Conservation (phyloP, 176 grass and related monocot genomes). For the Guadua angustifolia region DNA sequence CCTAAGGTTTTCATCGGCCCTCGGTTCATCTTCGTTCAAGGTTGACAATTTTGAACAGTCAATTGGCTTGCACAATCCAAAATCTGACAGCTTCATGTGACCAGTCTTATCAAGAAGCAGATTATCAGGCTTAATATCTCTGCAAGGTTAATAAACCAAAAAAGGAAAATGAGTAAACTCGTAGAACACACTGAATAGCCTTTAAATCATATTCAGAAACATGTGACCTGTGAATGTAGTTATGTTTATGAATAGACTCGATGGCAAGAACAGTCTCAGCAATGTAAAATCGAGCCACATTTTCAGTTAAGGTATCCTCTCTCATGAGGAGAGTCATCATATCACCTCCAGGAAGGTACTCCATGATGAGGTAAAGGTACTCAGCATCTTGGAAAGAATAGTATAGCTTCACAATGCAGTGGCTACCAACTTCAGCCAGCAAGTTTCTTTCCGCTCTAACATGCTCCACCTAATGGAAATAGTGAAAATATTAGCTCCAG, state of each 20-base stretch:
- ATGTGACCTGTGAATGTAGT: constrained; percentile 81
- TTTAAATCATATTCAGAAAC: constrained; percentile 28
- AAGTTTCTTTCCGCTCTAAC: constrained; percentile 99
- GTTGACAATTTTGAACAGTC: constrained; percentile 74
- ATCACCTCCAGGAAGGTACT: constrained; percentile 83
- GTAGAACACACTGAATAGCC: background rate
- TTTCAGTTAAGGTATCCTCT: constrained; percentile 67
- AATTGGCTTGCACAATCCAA: constrained; percentile 89
- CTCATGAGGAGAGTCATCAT: constrained; percentile 84
- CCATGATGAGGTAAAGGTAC: constrained; percentile 84
- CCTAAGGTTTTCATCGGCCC: constrained; percentile 69
- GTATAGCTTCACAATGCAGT: constrained; percentile 95
- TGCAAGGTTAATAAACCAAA: constrained; percentile 48
- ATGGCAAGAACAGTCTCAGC: constrained; percentile 78
- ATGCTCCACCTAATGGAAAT: constrained; percentile 76
- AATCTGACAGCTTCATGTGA: constrained; percentile 86
- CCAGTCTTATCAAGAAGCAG: constrained; percentile 82
- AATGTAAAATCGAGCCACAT: constrained; percentile 78
- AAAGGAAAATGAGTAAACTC: background rate
- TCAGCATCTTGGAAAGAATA: constrained; percentile 96
- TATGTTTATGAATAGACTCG: constrained; percentile 90
- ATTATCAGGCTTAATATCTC: constrained; percentile 92
- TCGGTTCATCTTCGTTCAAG: constrained; percentile 82
- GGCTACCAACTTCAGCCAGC: constrained; percentile 93
- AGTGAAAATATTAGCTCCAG: no score